These are phyloP conservation scores for Geosmithia morbida DNA, from an alignment of 2,329 filamentous ascomycete genomes.

Conservation along the genomic window DNA sequence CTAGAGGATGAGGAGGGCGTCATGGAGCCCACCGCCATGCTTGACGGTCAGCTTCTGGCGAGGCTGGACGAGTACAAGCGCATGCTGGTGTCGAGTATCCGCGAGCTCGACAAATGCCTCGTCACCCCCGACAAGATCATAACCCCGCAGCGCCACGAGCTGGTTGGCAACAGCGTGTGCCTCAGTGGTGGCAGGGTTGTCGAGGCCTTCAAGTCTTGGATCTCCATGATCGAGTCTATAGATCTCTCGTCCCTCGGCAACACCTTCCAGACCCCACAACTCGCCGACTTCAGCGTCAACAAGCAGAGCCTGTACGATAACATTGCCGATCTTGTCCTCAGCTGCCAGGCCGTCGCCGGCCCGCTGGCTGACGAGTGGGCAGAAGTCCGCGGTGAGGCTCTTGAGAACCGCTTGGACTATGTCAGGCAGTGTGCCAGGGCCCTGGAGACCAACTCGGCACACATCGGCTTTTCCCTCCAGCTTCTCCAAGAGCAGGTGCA, in stretches of 20 bases:
- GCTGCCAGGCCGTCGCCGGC: constrained; percentile 82
- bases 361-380: constrained; percentile 93
- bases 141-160: constrained; percentile 61
- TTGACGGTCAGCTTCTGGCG: constrained; percentile 69
- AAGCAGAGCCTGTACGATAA: constrained; percentile 93
- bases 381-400: constrained; percentile 74
- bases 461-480: constrained; percentile 78
- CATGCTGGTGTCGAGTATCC: constrained; percentile 71
- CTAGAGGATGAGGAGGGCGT: constrained; percentile 67
- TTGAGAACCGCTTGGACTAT: constrained; percentile 74
- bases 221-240: constrained; percentile 80
- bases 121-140: constrained; percentile 67
- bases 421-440: constrained; percentile 66
- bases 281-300: constrained; percentile 75
- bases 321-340: constrained; percentile 74
- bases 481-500: constrained; percentile 72
- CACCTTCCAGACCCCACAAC: constrained; percentile 67
- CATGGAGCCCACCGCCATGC: constrained; percentile 54
- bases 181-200: constrained; percentile 64
- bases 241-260: constrained; percentile 70
- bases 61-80: constrained; percentile 75
- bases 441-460: constrained; percentile 73
- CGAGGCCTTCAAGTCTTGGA: constrained; percentile 82
- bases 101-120: constrained; percentile 76
- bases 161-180: constrained; percentile 73